Evolutionary conservation across 495 filamentous ascomycete species (phyloP).

Genomic region (Melanomma pulvis-pyrius): DNA sequence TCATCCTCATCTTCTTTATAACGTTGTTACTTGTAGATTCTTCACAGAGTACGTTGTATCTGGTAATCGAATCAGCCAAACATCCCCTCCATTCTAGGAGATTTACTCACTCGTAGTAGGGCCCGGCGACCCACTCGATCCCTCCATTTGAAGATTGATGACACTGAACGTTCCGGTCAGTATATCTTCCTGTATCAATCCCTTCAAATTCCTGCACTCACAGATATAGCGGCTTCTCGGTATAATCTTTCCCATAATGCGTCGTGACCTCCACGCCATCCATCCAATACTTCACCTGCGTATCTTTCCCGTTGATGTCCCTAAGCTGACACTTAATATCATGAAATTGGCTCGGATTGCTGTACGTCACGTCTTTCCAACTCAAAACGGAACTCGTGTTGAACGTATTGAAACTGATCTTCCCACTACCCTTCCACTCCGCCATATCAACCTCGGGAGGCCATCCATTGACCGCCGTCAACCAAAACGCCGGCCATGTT

Average conservation of each 20-base stretch:
- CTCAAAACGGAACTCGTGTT: constrained; percentile 56
- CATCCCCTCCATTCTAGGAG: not conserved
- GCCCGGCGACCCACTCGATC: constrained; percentile 24
- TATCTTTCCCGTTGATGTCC: constrained; percentile 57
- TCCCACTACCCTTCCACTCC: constrained; percentile 65
- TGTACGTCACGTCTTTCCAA: constrained; percentile 55
- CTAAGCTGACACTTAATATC: constrained; percentile 55
- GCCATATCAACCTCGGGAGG: constrained; percentile 62
- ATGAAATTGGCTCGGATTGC: constrained; percentile 53
- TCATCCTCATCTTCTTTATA: not conserved
- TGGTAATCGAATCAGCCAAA: not conserved
- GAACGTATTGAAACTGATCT: constrained; percentile 65
- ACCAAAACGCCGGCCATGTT: constrained; percentile 58
- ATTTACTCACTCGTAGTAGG: constrained; percentile 22
- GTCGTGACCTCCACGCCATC: constrained; percentile 54
- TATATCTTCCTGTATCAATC: not conserved
- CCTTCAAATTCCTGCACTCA: not conserved
- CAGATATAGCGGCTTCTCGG: constrained; percentile 28
- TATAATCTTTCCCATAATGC: constrained; percentile 55
- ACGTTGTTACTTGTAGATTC: constrained; percentile 22
- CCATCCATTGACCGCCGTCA: constrained; percentile 38
- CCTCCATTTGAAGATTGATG: constrained; percentile 36
- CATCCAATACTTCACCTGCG: constrained; percentile 58
- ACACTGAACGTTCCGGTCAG: constrained; percentile 3
- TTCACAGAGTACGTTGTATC: constrained; percentile 29